Conservation (phyloP, 768 basidiomycete species). For the Boletus rubroflammeus region DNA sequence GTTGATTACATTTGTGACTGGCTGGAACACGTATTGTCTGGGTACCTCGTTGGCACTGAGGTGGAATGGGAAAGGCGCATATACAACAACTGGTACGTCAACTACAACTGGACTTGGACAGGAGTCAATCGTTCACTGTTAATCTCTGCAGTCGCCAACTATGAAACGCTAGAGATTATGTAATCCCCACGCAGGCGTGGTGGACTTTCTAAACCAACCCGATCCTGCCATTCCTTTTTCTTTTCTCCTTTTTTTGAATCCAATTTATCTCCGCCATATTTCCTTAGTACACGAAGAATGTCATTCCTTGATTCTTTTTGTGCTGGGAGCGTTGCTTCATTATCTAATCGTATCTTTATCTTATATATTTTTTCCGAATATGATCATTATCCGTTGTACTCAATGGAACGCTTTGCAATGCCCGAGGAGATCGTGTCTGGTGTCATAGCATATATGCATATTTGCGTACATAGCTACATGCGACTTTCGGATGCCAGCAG, state of each 20-base stretch:
- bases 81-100: constrained; percentile 27
- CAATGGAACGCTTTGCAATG: not conserved
- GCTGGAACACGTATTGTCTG: constrained; percentile 34
- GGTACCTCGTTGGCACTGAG: constrained; percentile 27
- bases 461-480: constrained; percentile 28
- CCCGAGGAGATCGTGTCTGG: not conserved
- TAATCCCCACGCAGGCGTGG: constrained; percentile 4
- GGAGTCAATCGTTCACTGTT: not conserved
- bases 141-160: constrained; percentile 8
- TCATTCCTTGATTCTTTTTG: not conserved
- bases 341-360: constrained; percentile 7
- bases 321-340: not conserved
- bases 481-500: constrained; percentile 15
- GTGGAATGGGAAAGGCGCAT: constrained; percentile 28
- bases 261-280: not conserved
- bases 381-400: constrained; percentile 1
- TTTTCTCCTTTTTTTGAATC: not conserved
- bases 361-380: not conserved
- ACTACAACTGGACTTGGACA: not conserved
- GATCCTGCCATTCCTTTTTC: too few relatives aligned
- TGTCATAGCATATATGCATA: constrained; percentile 31
- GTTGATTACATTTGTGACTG: constrained; percentile 37
- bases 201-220: not conserved
- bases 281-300: not conserved
- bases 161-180: not conserved